phyloP scores from a whole-genome alignment of 2,329 filamentous ascomycete genomes.

The Xylaria sp. region DNA sequence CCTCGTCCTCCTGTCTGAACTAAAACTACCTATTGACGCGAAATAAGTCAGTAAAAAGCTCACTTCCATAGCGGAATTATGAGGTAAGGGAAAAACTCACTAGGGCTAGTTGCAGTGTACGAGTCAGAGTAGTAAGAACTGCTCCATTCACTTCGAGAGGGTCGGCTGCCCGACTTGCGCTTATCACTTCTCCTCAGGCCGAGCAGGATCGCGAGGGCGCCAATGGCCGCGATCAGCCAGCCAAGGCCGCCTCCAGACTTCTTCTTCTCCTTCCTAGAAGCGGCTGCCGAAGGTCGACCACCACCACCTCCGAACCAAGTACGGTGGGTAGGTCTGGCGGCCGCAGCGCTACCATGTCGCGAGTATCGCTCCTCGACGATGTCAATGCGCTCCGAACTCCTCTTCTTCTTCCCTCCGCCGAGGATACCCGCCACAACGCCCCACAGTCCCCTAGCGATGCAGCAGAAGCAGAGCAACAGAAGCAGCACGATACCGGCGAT shows the following conservation, averaged over 20 bases:
- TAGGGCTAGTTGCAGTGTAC: constrained; percentile 57
- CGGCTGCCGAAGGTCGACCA: constrained; percentile 47
- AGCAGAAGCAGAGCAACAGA: constrained; percentile 75
- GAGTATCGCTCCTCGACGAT: constrained; percentile 68
- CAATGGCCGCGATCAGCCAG: constrained; percentile 60
- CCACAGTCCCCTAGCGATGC: constrained; percentile 68
- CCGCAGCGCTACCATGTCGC: constrained; percentile 52
- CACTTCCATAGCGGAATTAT: constrained; percentile 30
- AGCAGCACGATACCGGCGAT: constrained; percentile 71
- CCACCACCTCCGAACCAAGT: constrained; percentile 63
- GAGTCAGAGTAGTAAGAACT: constrained; percentile 62
- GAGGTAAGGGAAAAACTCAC: constrained; percentile 51
- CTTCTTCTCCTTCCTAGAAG: constrained; percentile 58
- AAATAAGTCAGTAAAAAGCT: constrained; percentile 35
- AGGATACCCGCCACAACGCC: constrained; percentile 64
- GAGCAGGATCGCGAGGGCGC: constrained; percentile 59
- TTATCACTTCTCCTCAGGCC: constrained; percentile 56
- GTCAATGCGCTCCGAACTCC: constrained; percentile 60
- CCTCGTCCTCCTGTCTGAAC: constrained; percentile 52
- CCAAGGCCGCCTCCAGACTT: constrained; percentile 53
- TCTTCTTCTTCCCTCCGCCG: constrained; percentile 58
- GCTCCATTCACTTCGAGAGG: constrained; percentile 51
- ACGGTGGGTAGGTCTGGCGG: constrained; percentile 57
- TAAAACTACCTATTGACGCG: constrained; percentile 50
- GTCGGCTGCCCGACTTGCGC: constrained; percentile 51